These are phyloP conservation scores for Kodamaea kakaduensis DNA, from an alignment of 805 yeast species.

Conservation along the genomic window DNA sequence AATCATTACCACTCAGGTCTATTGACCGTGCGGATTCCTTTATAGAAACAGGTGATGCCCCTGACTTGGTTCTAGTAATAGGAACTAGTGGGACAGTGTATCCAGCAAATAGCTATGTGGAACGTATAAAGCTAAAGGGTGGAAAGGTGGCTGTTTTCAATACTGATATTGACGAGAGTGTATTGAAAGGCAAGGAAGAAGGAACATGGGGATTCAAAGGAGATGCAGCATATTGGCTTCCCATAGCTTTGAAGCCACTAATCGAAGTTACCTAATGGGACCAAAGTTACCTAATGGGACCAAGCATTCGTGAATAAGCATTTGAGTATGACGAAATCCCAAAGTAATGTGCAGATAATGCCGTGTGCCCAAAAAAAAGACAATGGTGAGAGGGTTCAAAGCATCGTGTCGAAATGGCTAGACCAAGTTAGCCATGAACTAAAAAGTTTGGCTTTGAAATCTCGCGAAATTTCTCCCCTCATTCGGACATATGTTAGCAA, in stretches of 20 bases:
- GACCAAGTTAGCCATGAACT: too few species aligned
- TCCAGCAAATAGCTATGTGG: constrained; percentile 92
- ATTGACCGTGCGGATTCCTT: constrained; percentile 71
- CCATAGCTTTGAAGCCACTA: constrained; percentile 58
- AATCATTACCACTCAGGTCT: constrained; percentile 61
- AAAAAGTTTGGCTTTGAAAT: too few species aligned
- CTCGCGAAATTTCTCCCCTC: too few species aligned
- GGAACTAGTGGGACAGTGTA: constrained; percentile 85
- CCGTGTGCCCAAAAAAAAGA: constrained; percentile 7
- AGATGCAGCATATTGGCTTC: constrained; percentile 71
- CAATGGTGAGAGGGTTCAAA: too few species aligned
- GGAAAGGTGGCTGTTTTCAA: constrained; percentile 85
- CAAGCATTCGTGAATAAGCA: too few species aligned
- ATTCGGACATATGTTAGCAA: too few species aligned
- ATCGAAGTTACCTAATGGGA: constrained; percentile 11
- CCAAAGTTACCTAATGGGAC: too few species aligned
- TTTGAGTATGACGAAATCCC: too few species aligned
- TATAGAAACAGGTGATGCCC: constrained; percentile 44
- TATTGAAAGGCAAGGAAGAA: constrained; percentile 37
- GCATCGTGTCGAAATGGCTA: too few species aligned
- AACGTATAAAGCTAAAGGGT: constrained; percentile 64
- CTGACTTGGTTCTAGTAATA: constrained; percentile 74
- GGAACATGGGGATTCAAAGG: constrained; percentile 71
- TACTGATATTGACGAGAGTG: constrained; percentile 53
- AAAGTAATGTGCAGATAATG: too few species aligned